Percentiles rank a stretch among this genome's conserved stretches.
These are phyloP conservation scores for Dactylellina haptotyla DNA, from an alignment of 2,329 filamentous ascomycete genomes.

Conservation along the genomic window DNA sequence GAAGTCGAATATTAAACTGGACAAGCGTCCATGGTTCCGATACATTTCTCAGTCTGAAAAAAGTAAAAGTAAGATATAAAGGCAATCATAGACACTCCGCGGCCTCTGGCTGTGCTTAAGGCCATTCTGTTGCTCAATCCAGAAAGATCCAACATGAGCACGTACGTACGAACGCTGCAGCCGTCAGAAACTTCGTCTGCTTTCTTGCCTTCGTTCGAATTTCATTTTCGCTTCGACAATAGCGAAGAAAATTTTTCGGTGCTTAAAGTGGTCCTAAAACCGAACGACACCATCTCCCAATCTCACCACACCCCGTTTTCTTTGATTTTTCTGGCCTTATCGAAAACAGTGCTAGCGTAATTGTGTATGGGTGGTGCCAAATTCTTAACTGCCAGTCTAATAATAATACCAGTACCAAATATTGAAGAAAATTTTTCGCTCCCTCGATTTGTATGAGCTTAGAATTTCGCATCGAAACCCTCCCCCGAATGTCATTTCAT, in stretches of 20 bases:
- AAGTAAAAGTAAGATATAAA: conserved; percentile 37
- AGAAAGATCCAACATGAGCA: not conserved
- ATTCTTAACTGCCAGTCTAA: conserved; percentile 40
- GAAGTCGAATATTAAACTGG: conserved; percentile 51
- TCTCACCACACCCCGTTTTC: conserved; percentile 22
- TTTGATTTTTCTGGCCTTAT: conserved; percentile 32
- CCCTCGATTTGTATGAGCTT: conserved; percentile 17
- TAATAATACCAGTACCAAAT: conserved; percentile 29
- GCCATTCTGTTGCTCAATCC: not conserved
- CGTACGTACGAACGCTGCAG: not conserved
- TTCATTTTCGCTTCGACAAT: too few species aligned
- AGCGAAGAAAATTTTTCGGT: conserved; percentile 10
- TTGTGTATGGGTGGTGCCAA: conserved; percentile 24
- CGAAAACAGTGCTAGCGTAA: conserved; percentile 40
- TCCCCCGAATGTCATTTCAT: not conserved
- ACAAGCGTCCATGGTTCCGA: conserved; percentile 51
- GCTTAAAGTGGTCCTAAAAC: conserved; percentile 5
- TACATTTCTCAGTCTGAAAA: conserved; percentile 37
- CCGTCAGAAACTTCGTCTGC: not conserved
- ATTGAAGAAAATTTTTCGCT: conserved; percentile 28
- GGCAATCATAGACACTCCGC: conserved; percentile 24
- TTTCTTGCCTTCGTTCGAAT: conserved; percentile 15
- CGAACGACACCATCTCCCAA: conserved; percentile 38
- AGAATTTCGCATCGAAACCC: conserved; percentile 14
- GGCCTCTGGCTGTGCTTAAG: not conserved